Percentiles rank a stretch among this genome's conserved stretches.
Evolutionary conservation across 2,329 filamentous ascomycete genomes (phyloP).

Genomic region (Magnaporthiopsis incrustans): DNA sequence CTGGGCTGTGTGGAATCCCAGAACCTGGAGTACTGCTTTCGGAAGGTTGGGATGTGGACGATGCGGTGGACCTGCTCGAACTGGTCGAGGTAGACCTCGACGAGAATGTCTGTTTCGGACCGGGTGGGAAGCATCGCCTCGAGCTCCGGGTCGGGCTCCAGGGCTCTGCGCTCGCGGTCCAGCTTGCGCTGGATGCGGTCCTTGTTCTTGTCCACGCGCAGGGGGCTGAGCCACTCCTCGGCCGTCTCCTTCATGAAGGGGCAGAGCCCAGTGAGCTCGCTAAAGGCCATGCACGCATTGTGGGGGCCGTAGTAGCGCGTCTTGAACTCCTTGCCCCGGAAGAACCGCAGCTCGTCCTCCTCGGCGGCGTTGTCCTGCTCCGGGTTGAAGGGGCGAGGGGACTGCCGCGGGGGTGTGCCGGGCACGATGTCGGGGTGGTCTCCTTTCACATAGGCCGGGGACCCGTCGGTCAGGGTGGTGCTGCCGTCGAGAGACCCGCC

Average conservation of each 20-base stretch:
- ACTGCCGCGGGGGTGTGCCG: conserved; percentile 15
- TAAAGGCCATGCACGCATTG: conserved; percentile 53
- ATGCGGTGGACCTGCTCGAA: conserved; percentile 36
- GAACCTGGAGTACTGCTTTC: conserved; percentile 45
- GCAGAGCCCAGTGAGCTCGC: conserved; percentile 48
- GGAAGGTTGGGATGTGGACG: conserved; percentile 51
- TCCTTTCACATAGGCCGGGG: conserved; percentile 14
- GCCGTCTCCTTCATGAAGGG: conserved; percentile 57
- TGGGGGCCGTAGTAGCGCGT: conserved; percentile 53
- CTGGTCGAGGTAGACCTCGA: conserved; percentile 28
- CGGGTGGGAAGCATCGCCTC: conserved; percentile 35
- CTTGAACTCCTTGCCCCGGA: conserved; percentile 51
- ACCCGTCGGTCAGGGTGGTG: conserved; percentile 16
- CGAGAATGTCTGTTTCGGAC: conserved; percentile 23
- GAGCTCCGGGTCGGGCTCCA: conserved; percentile 38
- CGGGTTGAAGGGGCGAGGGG: conserved; percentile 21
- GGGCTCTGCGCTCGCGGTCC: conserved; percentile 42
- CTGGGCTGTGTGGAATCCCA: conserved; percentile 40
- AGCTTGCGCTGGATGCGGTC: conserved; percentile 45
- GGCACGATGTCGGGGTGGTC: conserved; percentile 17
- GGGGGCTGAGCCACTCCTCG: conserved; percentile 51
- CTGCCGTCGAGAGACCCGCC: conserved; percentile 17
- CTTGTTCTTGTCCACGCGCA: conserved; percentile 45
- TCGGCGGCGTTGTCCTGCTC: conserved; percentile 28
- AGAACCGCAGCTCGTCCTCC: conserved; percentile 48